Evolutionary conservation across 306 rosid species (phyloP).

Genomic region (Malus sieversii): DNA sequence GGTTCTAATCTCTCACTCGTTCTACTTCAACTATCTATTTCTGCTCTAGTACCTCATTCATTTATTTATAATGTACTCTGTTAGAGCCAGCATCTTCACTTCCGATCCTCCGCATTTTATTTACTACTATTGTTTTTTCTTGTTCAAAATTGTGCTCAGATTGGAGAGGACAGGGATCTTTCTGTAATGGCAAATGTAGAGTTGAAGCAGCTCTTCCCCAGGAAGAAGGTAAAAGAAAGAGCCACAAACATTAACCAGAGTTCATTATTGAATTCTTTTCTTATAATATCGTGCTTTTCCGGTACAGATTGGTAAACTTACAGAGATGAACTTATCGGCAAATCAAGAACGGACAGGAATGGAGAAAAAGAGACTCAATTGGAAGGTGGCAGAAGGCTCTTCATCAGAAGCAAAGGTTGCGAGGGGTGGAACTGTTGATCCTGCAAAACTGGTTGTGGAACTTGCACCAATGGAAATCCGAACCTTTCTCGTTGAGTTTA

Average conservation of each 20-base stretch:
- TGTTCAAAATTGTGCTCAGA: slow-evolving; percentile 35
- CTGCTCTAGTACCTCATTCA: background rate
- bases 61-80: background rate
- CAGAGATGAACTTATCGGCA: slow-evolving; percentile 39
- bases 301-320: slow-evolving; percentile 26
- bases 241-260: background rate
- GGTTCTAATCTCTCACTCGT: slow-evolving; percentile 17
- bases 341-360: slow-evolving; percentile 80
- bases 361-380: slow-evolving; percentile 73
- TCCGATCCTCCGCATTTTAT: background rate
- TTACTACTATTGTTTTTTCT: background rate
- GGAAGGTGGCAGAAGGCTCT: slow-evolving; percentile 58
- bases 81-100: background rate
- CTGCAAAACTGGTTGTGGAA: slow-evolving; percentile 57
- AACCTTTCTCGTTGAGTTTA: slow-evolving; percentile 50
- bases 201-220: slow-evolving; percentile 69
- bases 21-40: background rate
- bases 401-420: slow-evolving; percentile 27
- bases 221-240: slow-evolving; percentile 54
- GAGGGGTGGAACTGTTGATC: slow-evolving; percentile 76
- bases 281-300: background rate
- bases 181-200: slow-evolving; percentile 63
- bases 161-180: slow-evolving; percentile 80
- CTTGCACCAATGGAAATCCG: slow-evolving; percentile 89
- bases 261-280: background rate